Conservation (phyloP, 768 basidiomycete genomes). For the Phallus indusiatus region DNA sequence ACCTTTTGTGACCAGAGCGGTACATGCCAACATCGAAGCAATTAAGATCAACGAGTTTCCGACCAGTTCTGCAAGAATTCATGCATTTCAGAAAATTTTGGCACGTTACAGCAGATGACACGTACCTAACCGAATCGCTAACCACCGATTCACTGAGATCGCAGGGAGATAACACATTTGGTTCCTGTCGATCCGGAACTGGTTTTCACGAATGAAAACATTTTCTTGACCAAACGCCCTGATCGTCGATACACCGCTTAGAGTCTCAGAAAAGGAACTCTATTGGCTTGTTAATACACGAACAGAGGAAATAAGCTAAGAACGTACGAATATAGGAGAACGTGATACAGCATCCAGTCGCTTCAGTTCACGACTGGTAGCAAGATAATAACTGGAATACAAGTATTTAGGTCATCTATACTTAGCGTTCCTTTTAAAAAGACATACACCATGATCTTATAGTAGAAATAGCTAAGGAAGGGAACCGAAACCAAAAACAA, state of each 20-base stretch:
- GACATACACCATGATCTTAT: slow-evolving; percentile 66
- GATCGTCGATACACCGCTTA: slow-evolving; percentile 72
- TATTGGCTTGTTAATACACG: neutral
- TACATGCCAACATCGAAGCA: slow-evolving; percentile 56
- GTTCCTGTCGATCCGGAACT: slow-evolving; percentile 73
- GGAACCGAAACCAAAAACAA: slow-evolving; percentile 66
- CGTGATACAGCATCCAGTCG: slow-evolving; percentile 82
- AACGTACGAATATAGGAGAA: slow-evolving; percentile 71
- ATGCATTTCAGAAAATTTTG: slow-evolving; percentile 9
- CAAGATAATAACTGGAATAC: slow-evolving; percentile 64
- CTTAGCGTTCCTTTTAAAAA: no score
- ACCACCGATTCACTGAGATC: slow-evolving; percentile 73
- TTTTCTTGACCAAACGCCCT: slow-evolving; percentile 67
- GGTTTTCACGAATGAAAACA: slow-evolving; percentile 59
- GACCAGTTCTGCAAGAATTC: slow-evolving; percentile 48
- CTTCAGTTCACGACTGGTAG: slow-evolving; percentile 81
- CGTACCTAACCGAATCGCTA: slow-evolving; percentile 54
- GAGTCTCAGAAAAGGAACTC: slow-evolving; percentile 70
- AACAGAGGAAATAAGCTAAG: slow-evolving; percentile 14
- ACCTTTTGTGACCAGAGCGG: slow-evolving; percentile 61
- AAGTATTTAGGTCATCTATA: no score
- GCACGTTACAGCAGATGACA: neutral
- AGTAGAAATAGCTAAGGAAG: slow-evolving; percentile 74
- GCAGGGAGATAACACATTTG: slow-evolving; percentile 69
- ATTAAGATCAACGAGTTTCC: slow-evolving; percentile 73